Base-by-base conservation (phyloP, 2,329 filamentous ascomycete species). In the Xylariaceae sp. region DNA sequence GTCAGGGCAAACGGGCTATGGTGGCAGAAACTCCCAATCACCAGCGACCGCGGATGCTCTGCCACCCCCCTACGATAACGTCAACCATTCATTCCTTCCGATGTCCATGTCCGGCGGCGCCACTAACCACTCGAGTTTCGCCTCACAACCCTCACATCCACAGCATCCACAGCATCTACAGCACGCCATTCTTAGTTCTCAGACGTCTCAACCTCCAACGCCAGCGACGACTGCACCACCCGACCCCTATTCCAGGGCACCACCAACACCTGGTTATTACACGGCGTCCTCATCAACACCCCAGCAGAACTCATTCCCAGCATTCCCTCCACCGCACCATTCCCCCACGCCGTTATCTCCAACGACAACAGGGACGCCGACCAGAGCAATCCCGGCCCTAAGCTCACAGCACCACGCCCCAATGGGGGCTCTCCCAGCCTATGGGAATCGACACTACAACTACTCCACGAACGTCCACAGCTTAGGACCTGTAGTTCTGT, bases 401-500 rank as follows among this genome's bases (percentile, higher is more conserved):
- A 61, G 71, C 51, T 59, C 70, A 13, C 62, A 64, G 12, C 54
- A 71, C 70, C 66, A 68, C 71, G 59, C 65, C 71, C 34, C 76
- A 71, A 67, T 86, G 72, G 80, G 79, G 3, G 79, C 83, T 4
- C 80, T 80, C 19, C 75, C 78, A 50, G 72, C 73, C 15, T 83
- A 83, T 57, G 68, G 69, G 54, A 59, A 69, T 53, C 72, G 74
- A 54, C 71, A 74, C 2, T 80, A 79, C 66, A 61, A 59, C 56
- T 62, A 73, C 53, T 58, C 63, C 1, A 58, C 63, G 7, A 78
- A 78, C 3, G 76, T 87, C 2, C 80, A 86, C 2, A 74, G 77
- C n/a, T 80, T 85, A 75, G 74, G 76, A 40, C 84, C 85, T 1
- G 80, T 86, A 1, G 84, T 92, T 26, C 83, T 92, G 76, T 87